A percentile compares a stretch with the other conserved stretches of the same genome.
Conservation (phyloP, 2,329 filamentous ascomycete genomes). For the Pestalotiopsis sp. region DNA sequence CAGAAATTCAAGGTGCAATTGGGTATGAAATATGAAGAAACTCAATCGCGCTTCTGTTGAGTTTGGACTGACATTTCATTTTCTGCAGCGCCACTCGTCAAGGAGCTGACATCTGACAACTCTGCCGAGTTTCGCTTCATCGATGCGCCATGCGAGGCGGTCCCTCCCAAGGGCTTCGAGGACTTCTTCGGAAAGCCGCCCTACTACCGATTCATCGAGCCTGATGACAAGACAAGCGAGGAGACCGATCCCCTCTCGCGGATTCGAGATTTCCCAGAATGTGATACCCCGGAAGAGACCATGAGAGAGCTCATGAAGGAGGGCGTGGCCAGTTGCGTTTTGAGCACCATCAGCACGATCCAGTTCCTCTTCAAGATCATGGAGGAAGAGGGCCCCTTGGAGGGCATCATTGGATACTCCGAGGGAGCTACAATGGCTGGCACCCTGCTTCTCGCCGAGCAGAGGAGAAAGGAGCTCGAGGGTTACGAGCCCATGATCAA, state of each 20-base stretch:
- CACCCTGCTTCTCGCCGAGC: slow-evolving; percentile 31
- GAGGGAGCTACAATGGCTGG: slow-evolving; percentile 33
- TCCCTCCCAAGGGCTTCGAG: slow-evolving; percentile 56
- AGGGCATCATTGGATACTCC: slow-evolving; percentile 34
- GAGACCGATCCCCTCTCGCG: slow-evolving; percentile 50
- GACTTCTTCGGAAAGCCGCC: slow-evolving; percentile 59
- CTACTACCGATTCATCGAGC: slow-evolving; percentile 58
- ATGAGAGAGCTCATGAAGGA: slow-evolving; percentile 52
- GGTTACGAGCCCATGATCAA: slow-evolving; percentile 41
- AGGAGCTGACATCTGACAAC: slow-evolving; percentile 47
- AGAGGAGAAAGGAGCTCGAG: slow-evolving; percentile 26
- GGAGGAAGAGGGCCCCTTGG: slow-evolving; percentile 33
- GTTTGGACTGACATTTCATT: not conserved
- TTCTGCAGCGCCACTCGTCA: slow-evolving; percentile 46
- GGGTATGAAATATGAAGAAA: slow-evolving; percentile 32
- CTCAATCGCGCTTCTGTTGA: slow-evolving; percentile 17
- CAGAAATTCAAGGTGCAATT: slow-evolving; percentile 61
- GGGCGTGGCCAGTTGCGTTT: slow-evolving; percentile 38
- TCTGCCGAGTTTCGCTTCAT: slow-evolving; percentile 54
- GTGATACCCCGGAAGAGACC: slow-evolving; percentile 55
- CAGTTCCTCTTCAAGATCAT: slow-evolving; percentile 39
- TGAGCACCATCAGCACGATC: slow-evolving; percentile 43
- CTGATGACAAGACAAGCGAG: slow-evolving; percentile 42
- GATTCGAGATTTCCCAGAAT: slow-evolving; percentile 57
- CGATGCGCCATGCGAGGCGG: slow-evolving; percentile 51